Evolutionary conservation across 208 protist species (phyloP), one percentile per base, ranked within the genome.

Genomic region (Tritrichomonas foetus): DNA sequence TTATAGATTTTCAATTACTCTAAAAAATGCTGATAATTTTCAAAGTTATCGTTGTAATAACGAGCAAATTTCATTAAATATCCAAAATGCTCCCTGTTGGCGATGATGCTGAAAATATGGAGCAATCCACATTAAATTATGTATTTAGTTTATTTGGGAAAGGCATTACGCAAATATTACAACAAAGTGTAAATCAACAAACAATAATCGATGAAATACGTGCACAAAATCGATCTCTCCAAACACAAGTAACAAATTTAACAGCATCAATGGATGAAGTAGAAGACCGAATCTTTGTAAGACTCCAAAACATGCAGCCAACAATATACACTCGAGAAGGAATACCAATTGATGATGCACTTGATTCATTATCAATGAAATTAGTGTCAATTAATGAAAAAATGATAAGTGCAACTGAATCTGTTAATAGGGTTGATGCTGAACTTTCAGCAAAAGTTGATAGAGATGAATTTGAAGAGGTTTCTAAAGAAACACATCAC

Each of bases 91-190:
- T 57, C 1, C 78, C 41, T 1, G 57, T 22, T 11, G 47, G 47
- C 20, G 78, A 89, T 53, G 78, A 89, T 41, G 74, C 74, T 27
- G 74, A 82, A 82, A 82, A 82, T 41, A 89, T 89, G 47, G 78
- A 89, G 30, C 41, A 53, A 39, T 89, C 78, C 0, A 89, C 78
- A 50, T 33, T 89, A 33, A 89, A 44, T 5, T 41, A 53, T 39
- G 47, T 89, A 47, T 89, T 89, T 57, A 57, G 57, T 49, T 20
- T 89, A 13, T 89, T 89, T 57, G 78, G 78, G 20, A 89, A 89
- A 57, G 47, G 78, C 39, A 47, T 89, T 9, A 61, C 78, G 16
- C 78, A 89, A 50, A 89, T 89, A 47, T 27, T 89, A 14, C 78
- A 89, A 30, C 33, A 25, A 16, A 53, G 16, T 89, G 47, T 89